Conservation (phyloP, 1,284 basidiomycete species). For the Leccinum ambiguum region DNA sequence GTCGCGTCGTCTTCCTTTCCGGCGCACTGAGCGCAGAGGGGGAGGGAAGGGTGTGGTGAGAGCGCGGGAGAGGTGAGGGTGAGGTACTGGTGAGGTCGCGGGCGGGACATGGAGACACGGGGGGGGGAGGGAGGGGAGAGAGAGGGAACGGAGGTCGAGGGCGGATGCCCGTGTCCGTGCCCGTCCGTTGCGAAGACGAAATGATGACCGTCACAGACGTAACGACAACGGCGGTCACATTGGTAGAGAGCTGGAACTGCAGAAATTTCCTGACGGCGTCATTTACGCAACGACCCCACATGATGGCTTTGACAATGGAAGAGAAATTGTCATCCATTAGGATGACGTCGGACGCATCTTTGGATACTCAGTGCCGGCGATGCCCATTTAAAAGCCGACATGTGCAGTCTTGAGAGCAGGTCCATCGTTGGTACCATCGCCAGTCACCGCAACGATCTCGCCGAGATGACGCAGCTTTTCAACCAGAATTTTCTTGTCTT, state of each 20-base stretch:
- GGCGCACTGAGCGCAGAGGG: too few relatives aligned
- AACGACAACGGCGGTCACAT: conserved; percentile 93
- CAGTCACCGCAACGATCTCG: conserved; percentile 96
- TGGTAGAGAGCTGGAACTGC: conserved; percentile 97
- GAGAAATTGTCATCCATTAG: conserved; percentile 98
- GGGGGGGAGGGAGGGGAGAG: too few relatives aligned
- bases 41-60: too few relatives aligned
- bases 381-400: conserved; percentile 98
- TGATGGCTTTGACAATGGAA: conserved; percentile 95
- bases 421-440: conserved; percentile 96
- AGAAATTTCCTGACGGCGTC: conserved; percentile 97
- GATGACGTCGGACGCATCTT: conserved; percentile 98
- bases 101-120: too few relatives aligned
- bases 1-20: too few relatives aligned
- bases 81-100: too few relatives aligned
- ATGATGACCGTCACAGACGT: conserved; percentile 92
- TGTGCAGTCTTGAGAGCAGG: conserved; percentile 95
- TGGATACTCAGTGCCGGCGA: conserved; percentile 97
- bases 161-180: too few relatives aligned
- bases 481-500: conserved; percentile 95
- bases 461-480: conserved; percentile 86
- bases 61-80: too few relatives aligned
- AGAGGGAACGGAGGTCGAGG: too few relatives aligned
- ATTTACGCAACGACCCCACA: conserved; percentile 99
- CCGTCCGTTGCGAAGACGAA: conserved; percentile 36